These are phyloP conservation scores for Lactarius tabidus DNA, from an alignment of 768 basidiomycete genomes.

Conservation along the genomic window DNA sequence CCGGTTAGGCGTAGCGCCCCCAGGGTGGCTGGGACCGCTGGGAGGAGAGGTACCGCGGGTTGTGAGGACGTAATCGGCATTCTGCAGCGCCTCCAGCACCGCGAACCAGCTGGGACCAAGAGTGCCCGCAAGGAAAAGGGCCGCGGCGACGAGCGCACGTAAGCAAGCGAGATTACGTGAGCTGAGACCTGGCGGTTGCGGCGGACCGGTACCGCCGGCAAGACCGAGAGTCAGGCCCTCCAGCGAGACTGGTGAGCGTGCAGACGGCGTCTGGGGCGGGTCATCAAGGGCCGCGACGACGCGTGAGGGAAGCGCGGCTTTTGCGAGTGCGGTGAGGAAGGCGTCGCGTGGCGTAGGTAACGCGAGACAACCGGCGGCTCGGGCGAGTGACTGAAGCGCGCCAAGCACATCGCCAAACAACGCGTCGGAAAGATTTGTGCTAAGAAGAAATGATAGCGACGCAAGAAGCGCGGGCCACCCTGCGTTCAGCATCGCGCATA, in stretches of 20 bases:
- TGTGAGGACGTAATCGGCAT: slow-evolving; percentile 87
- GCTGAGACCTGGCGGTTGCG: slow-evolving; percentile 51
- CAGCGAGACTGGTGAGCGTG: slow-evolving; percentile 52
- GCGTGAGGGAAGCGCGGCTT: slow-evolving; percentile 85
- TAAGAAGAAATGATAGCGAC: slow-evolving; percentile 82
- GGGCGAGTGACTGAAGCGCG: slow-evolving; percentile 79
- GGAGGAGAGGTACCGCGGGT: slow-evolving; percentile 43
- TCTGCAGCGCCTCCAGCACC: slow-evolving; percentile 87
- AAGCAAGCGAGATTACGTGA: slow-evolving; percentile 61
- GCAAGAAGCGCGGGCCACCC: slow-evolving; percentile 94
- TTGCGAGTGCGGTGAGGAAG: slow-evolving; percentile 83
- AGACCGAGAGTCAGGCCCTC: slow-evolving; percentile 54
- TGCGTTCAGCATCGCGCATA: slow-evolving; percentile 75
- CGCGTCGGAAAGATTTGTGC: slow-evolving; percentile 88
- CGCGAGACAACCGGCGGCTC: slow-evolving; percentile 85
- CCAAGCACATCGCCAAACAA: slow-evolving; percentile 84
- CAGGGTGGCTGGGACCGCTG: slow-evolving; percentile 14
- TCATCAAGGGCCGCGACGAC: slow-evolving; percentile 84
- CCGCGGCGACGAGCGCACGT: slow-evolving; percentile 62
- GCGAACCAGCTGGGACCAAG: slow-evolving; percentile 92
- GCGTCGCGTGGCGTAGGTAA: slow-evolving; percentile 88
- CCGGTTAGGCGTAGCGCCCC: slow-evolving; percentile 18
- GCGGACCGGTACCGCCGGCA: slow-evolving; percentile 26
- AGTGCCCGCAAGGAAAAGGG: slow-evolving; percentile 72
- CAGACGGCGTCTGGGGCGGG: slow-evolving; percentile 49